Base-by-base conservation (phyloP, 2,329 filamentous ascomycete species). In the Anthostomella pinea region DNA sequence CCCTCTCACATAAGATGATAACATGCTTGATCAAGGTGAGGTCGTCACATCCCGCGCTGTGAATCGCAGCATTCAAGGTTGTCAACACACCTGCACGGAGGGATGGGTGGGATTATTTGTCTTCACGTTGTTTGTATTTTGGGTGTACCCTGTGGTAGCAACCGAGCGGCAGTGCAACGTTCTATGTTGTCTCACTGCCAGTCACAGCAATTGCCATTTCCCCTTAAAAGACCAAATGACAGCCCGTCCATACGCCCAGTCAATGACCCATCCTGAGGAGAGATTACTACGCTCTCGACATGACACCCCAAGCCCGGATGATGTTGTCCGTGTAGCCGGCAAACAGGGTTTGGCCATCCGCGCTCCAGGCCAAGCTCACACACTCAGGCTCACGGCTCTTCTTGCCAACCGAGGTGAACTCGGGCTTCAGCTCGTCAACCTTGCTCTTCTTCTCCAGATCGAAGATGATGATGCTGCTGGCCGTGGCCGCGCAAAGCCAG, bases 361-460 rank as follows among this genome's bases (percentile, higher is more conserved):
- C 91, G 68, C 82, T 88, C 93, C 93, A 98, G 68, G 91, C 91
- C 74, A 98, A 80, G 68, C 81, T 88, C 64, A 98, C 84, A 72
- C 91, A 97, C 84, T 97, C 91, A 61, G 93, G 93, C 75, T 96
- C 91, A 68, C 90, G 83, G 83, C 85, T 89, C 88, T 97, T 97
- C 88, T 95, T 95, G 77, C 90, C 87, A 68, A 89, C 85, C 68
- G 89, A 81, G 66, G 89, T 79, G 79, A 93, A 95, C 72, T 98
- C 93, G 58, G 91, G 91, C 85, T 95, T 96, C 72, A 98, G 84
- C 83, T 97, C 93, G 64, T 97, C 91, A 66, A 97, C 91, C 86
- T 96, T 97, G 85, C 85, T 94, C 90, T 98, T 98, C 90, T 98
- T 98, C 88, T 98, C 93, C 59, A 98, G 83, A 67, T 98, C 93